Conservation (phyloP, 2,329 filamentous ascomycete genomes). For the Calonectria hawksworthii region DNA sequence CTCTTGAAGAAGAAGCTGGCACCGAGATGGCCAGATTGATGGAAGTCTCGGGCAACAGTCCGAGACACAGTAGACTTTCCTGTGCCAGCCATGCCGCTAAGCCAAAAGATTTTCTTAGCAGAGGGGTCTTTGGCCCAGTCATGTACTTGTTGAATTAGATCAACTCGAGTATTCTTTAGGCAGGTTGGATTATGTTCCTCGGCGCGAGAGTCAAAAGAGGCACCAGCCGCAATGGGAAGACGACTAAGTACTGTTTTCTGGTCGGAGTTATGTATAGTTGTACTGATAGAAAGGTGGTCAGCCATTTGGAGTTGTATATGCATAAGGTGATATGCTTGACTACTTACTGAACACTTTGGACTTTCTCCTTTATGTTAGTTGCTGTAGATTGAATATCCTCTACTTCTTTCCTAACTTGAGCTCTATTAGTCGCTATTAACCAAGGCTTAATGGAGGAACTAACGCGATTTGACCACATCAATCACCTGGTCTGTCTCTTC, state of each 20-base stretch:
- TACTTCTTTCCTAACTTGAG: too few species aligned
- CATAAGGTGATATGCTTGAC: too few species aligned
- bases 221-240: constrained; percentile 37
- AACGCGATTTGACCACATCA: not conserved
- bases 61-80: constrained; percentile 48
- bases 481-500: too few species aligned
- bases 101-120: constrained; percentile 50
- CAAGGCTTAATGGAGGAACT: too few species aligned
- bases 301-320: too few species aligned
- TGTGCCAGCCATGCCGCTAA: constrained; percentile 49
- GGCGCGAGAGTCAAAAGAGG: constrained; percentile 50
- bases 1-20: constrained; percentile 47
- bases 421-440: too few species aligned
- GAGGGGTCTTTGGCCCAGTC: constrained; percentile 34
- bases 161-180: constrained; percentile 44
- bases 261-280: too few species aligned
- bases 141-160: too few species aligned
- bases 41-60: constrained; percentile 53
- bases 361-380: too few species aligned
- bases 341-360: too few species aligned
- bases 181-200: constrained; percentile 50
- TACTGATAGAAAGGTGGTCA: too few species aligned
- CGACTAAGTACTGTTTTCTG: constrained; percentile 26
- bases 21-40: not conserved
- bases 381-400: too few species aligned